A percentile compares a stretch with the other conserved stretches of the same genome.
phyloP scores from a whole-genome alignment of 129 eudicot species.

The Tagetes patula region DNA sequence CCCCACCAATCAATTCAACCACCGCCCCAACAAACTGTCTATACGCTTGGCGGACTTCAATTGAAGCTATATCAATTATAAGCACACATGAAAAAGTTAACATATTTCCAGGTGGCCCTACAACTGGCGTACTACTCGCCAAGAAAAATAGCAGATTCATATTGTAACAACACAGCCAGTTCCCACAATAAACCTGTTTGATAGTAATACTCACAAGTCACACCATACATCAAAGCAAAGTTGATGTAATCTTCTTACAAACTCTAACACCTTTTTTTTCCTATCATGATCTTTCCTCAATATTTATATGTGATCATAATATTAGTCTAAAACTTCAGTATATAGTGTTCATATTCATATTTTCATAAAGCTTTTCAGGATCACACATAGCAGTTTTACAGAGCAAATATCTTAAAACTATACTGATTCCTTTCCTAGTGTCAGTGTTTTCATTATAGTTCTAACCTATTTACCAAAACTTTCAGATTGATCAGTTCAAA shows the following conservation, averaged over 20 bases:
- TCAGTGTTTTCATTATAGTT: not conserved
- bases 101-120: conserved; percentile 10
- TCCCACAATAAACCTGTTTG: not conserved
- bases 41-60: conserved; percentile 80
- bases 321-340: not conserved
- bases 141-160: conserved; percentile 8
- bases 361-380: not conserved
- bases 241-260: conserved; percentile 1
- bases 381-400: not conserved
- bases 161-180: not conserved
- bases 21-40: conserved; percentile 75
- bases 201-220: not conserved
- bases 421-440: conserved; percentile 1
- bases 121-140: conserved; percentile 9
- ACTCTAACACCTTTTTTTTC: conserved; percentile 4
- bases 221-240: conserved; percentile 3
- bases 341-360: too few species aligned
- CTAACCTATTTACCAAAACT: too few species aligned
- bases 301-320: not conserved
- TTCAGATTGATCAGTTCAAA: too few species aligned
- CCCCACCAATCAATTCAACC: conserved; percentile 75
- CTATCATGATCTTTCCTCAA: not conserved
- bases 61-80: conserved; percentile 55
- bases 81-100: conserved; percentile 17
- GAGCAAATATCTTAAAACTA: conserved; percentile 1